Conservation (phyloP, 495 filamentous ascomycete genomes). For the Xylaria acuta region DNA sequence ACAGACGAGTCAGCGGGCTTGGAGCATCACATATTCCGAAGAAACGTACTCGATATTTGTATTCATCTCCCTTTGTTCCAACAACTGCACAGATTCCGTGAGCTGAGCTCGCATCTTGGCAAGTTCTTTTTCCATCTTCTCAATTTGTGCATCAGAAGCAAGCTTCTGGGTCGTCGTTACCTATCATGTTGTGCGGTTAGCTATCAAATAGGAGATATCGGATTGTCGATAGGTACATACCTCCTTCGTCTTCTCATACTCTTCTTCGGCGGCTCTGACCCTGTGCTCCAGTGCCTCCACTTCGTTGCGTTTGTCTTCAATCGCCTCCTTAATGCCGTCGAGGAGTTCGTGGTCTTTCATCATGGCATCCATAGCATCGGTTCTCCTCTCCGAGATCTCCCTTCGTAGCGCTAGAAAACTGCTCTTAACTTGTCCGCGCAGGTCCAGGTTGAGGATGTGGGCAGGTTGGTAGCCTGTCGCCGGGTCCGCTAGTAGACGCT, state of each 20-base stretch:
- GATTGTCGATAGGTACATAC: slow-evolving; percentile 38
- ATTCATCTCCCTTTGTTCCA: slow-evolving; percentile 96
- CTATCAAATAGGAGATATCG: not conserved
- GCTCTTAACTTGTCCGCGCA: slow-evolving; percentile 79
- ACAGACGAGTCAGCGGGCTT: not conserved
- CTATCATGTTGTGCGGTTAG: slow-evolving; percentile 33
- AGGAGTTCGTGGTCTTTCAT: slow-evolving; percentile 90
- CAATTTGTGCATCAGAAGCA: slow-evolving; percentile 87
- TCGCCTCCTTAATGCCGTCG: slow-evolving; percentile 89
- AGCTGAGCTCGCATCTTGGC: slow-evolving; percentile 87
- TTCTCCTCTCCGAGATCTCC: slow-evolving; percentile 85
- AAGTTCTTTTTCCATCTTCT: slow-evolving; percentile 97
- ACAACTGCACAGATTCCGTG: slow-evolving; percentile 85
- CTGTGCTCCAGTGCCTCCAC: slow-evolving; percentile 90
- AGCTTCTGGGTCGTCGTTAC: slow-evolving; percentile 85
- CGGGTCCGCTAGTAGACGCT: slow-evolving; percentile 77
- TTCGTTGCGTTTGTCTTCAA: slow-evolving; percentile 91
- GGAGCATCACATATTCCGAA: not conserved
- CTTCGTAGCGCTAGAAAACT: slow-evolving; percentile 79
- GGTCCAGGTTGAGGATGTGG: slow-evolving; percentile 83
- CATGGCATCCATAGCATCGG: slow-evolving; percentile 80
- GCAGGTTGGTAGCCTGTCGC: slow-evolving; percentile 87
- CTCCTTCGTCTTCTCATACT: slow-evolving; percentile 93
- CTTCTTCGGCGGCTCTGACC: slow-evolving; percentile 83
- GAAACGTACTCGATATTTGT: slow-evolving; percentile 85